These are phyloP conservation scores for Acanthamoeba culbertsoni DNA, from an alignment of 208 protist genomes.

Conservation along the genomic window DNA sequence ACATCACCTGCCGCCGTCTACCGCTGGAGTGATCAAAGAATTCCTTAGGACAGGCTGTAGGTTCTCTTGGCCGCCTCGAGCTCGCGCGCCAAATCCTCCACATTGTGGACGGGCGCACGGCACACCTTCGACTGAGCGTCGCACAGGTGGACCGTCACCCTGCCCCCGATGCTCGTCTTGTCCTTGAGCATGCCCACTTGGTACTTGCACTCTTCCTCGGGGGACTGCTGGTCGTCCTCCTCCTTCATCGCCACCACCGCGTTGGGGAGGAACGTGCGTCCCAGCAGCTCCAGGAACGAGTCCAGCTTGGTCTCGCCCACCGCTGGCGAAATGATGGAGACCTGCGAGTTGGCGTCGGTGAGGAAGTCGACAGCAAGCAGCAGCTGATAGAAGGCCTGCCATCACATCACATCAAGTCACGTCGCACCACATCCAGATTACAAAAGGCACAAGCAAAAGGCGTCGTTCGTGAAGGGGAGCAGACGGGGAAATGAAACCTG, in stretches of 20 bases:
- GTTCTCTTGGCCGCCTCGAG: background rate
- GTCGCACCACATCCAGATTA: background rate
- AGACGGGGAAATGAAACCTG: background rate
- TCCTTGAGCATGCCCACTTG: background rate
- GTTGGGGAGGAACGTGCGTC: slow-evolving; percentile 10
- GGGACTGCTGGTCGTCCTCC: background rate
- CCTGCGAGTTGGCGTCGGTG: background rate
- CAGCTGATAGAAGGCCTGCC: slow-evolving; percentile 21
- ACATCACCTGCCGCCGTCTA: too few relatives aligned
- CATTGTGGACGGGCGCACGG: background rate
- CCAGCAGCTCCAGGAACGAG: slow-evolving; percentile 3
- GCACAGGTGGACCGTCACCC: background rate
- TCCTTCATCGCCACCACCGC: background rate
- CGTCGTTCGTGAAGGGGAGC: background rate
- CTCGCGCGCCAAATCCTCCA: background rate
- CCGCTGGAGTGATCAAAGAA: too few relatives aligned
- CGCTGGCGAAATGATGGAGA: background rate
- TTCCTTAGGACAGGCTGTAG: background rate
- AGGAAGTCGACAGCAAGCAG: slow-evolving; percentile 30
- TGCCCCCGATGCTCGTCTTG: slow-evolving; percentile 4
- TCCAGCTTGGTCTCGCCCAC: background rate
- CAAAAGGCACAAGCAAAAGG: background rate
- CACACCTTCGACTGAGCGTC: slow-evolving; percentile 9
- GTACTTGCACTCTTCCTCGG: background rate
- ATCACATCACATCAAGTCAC: background rate